Evolutionary conservation across 2,329 filamentous ascomycete genomes (phyloP).

Genomic region (Aspergillus sp.): DNA sequence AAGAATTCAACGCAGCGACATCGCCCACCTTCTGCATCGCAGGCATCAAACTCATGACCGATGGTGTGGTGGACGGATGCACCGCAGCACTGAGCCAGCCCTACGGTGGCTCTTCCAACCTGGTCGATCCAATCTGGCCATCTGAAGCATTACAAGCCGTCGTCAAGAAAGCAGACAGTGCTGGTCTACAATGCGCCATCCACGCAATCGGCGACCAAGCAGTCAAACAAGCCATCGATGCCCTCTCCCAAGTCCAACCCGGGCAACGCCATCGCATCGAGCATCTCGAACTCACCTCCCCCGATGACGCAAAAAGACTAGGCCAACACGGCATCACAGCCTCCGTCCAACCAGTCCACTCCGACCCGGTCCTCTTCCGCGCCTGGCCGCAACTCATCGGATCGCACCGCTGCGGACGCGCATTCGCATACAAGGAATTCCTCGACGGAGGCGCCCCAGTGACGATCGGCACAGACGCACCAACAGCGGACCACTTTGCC

Average conservation of each 20-base stretch:
- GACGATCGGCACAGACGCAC: conserved; percentile 46
- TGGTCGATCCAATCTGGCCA: conserved; percentile 45
- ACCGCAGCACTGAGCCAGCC: conserved; percentile 46
- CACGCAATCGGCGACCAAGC: conserved; percentile 50
- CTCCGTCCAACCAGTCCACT: conserved; percentile 35
- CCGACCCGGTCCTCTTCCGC: conserved; percentile 41
- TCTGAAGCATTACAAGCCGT: conserved; percentile 38
- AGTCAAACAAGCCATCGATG: conserved; percentile 43
- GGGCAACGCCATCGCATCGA: conserved; percentile 46
- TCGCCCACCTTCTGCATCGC: conserved; percentile 41
- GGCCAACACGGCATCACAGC: conserved; percentile 43
- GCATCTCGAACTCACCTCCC: conserved; percentile 46
- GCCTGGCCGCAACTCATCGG: conserved; percentile 46
- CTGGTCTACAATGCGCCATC: conserved; percentile 45
- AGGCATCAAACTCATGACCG: conserved; percentile 48
- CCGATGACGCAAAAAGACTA: conserved; percentile 44
- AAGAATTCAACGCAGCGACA: conserved; percentile 33
- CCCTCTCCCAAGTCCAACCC: conserved; percentile 19
- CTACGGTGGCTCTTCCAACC: conserved; percentile 37
- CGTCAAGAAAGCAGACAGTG: conserved; percentile 39
- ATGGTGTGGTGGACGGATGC: conserved; percentile 49
- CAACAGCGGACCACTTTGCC: conserved; percentile 43
- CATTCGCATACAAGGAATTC: conserved; percentile 50
- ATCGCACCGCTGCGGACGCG: conserved; percentile 40
- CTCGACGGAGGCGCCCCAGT: conserved; percentile 41